phyloP scores from a whole-genome alignment of 495 filamentous ascomycete species.

The Margaritispora aquatica region DNA sequence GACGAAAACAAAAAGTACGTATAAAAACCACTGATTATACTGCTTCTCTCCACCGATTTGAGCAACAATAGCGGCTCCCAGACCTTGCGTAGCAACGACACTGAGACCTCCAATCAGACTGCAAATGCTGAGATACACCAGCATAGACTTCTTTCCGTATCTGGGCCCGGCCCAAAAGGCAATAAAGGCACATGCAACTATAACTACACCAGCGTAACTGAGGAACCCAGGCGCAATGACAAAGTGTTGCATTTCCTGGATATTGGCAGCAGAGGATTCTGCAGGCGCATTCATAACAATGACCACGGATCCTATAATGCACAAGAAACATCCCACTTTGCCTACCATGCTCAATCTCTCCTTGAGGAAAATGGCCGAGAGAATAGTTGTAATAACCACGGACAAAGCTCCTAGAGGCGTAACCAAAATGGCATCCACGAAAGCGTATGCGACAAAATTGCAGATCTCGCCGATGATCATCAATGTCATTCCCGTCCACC shows the following conservation, averaged over 20 bases:
- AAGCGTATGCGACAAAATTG: constrained; percentile 97
- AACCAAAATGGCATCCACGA: constrained; percentile 94
- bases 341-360: constrained; percentile 93
- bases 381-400: constrained; percentile 87
- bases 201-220: constrained; percentile 75
- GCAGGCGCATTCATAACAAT: constrained; percentile 91
- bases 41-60: constrained; percentile 72
- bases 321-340: constrained; percentile 91
- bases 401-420: constrained; percentile 92
- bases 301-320: constrained; percentile 87
- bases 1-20: constrained; percentile 87
- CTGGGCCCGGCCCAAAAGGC: constrained; percentile 81
- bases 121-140: constrained; percentile 95
- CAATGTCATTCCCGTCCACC: constrained; percentile 94
- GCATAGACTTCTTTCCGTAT: constrained; percentile 95
- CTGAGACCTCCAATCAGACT: constrained; percentile 90
- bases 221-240: constrained; percentile 86
- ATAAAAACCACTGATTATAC: constrained; percentile 97
- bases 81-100: constrained; percentile 89
- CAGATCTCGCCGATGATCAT: constrained; percentile 97
- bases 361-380: constrained; percentile 94
- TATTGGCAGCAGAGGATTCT: constrained; percentile 76
- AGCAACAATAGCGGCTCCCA: constrained; percentile 86
- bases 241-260: constrained; percentile 88
- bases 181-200: constrained; percentile 63